Conservation (phyloP, 768 basidiomycete genomes). For the Serendipita indica region DNA sequence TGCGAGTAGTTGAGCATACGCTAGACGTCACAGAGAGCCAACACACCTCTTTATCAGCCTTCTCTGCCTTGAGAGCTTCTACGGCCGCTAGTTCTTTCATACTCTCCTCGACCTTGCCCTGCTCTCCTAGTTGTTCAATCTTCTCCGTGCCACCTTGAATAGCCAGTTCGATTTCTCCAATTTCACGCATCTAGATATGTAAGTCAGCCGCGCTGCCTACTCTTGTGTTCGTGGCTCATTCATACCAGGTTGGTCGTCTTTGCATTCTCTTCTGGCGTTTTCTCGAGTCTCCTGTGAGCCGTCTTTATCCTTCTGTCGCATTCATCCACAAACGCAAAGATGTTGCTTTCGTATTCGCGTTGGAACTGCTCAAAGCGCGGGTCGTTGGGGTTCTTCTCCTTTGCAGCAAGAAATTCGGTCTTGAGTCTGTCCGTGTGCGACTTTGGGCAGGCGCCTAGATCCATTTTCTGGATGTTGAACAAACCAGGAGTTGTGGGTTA, state of each 20-base stretch:
- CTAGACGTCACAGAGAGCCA: background rate
- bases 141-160: constrained; percentile 98
- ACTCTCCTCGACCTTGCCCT: constrained; percentile 98
- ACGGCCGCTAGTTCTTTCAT: constrained; percentile 97
- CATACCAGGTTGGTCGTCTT: constrained; percentile 90
- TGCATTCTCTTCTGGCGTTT: constrained; percentile 98
- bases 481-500: background rate
- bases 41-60: constrained; percentile 82
- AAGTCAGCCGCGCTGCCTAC: background rate
- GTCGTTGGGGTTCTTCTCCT: constrained; percentile 58
- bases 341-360: constrained; percentile 90
- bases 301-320: constrained; percentile 92
- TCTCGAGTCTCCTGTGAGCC: constrained; percentile 89
- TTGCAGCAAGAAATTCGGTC: constrained; percentile 71
- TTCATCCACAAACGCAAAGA: constrained; percentile 93
- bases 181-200: constrained; percentile 76
- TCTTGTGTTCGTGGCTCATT: constrained; percentile 11
- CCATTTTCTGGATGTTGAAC: constrained; percentile 73
- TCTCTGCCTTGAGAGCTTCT: constrained; percentile 92
- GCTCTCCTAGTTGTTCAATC: constrained; percentile 90
- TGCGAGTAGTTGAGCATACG: constrained; percentile 21
- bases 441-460: constrained; percentile 92
- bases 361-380: constrained; percentile 79
- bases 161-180: constrained; percentile 96
- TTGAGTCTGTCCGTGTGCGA: constrained; percentile 90